Conservation (phyloP, 345 rosid genomes). For the Ceriops zippeliana region DNA sequence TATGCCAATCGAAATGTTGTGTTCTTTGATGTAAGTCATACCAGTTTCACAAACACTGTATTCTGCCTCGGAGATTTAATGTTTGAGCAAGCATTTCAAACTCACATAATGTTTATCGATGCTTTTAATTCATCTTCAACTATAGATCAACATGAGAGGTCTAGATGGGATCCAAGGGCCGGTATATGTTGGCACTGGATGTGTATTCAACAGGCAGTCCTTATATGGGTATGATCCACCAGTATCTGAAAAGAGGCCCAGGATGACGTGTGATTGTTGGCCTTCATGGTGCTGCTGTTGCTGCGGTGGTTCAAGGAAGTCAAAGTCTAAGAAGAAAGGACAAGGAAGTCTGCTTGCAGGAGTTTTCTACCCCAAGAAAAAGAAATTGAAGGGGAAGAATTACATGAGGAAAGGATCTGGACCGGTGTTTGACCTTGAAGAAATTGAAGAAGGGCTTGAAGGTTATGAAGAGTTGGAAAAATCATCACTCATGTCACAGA, state of each 20-base stretch:
- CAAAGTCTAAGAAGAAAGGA: constrained; percentile 73
- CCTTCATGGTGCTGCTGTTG: constrained; percentile 95
- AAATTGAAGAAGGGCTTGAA: constrained; percentile 97
- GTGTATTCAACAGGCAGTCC: constrained; percentile 91
- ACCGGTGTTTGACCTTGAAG: constrained; percentile 71
- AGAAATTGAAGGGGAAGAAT: constrained; percentile 60
- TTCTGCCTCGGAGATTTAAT: neutral
- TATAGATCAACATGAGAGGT: constrained; percentile 88
- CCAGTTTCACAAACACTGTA: neutral
- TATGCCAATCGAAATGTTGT: constrained; percentile 91
- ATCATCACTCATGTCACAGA: constrained; percentile 92
- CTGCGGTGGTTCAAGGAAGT: constrained; percentile 81
- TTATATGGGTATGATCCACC: constrained; percentile 94
- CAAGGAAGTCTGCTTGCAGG: constrained; percentile 53
- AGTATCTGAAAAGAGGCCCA: constrained; percentile 75
- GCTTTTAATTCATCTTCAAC: neutral
- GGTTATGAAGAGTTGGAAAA: constrained; percentile 90
- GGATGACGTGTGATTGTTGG: constrained; percentile 98
- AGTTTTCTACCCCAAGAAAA: constrained; percentile 52
- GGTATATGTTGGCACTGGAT: constrained; percentile 94
- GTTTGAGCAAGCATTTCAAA: neutral
- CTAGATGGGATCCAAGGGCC: constrained; percentile 96
- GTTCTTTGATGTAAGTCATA: constrained; percentile 74
- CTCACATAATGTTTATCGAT: neutral
- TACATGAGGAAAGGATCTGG: constrained; percentile 59